Conservation (phyloP, 225 moss, liverwort and hornwort species). For the Lunularia cruciata region DNA sequence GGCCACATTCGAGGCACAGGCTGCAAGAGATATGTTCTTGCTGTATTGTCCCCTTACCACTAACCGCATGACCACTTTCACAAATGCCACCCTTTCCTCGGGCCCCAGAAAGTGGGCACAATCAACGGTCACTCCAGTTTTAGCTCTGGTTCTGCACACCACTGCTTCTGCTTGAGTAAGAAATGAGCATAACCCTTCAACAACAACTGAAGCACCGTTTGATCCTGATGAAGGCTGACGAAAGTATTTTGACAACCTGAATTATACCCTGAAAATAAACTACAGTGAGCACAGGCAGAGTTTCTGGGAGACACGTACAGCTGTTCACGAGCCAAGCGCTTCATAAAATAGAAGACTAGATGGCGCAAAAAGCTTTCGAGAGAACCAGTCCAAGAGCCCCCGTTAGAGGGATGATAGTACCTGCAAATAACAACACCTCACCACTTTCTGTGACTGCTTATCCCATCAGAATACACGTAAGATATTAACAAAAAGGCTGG, state of each 20-base stretch:
- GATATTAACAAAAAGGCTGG: background rate
- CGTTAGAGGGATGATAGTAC: conserved; percentile 89
- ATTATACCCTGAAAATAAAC: background rate
- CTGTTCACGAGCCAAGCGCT: conserved; percentile 70
- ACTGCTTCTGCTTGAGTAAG: conserved; percentile 41
- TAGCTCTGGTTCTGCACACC: conserved; percentile 48
- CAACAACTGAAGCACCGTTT: background rate
- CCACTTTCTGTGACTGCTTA: too few relatives aligned
- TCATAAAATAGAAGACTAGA: conserved; percentile 63
- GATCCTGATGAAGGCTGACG: background rate
- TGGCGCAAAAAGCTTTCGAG: conserved; percentile 65
- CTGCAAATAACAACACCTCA: conserved; percentile 31
- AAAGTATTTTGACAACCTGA: too few relatives aligned
- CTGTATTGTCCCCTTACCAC: conserved; percentile 84
- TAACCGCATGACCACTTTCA: conserved; percentile 60
- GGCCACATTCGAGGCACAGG: conserved; percentile 60
- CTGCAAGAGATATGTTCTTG: conserved; percentile 72
- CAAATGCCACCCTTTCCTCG: conserved; percentile 67
- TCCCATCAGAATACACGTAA: background rate
- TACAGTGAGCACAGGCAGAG: background rate
- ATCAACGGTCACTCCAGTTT: conserved; percentile 26
- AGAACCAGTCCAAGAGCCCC: conserved; percentile 75
- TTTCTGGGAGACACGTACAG: conserved; percentile 46
- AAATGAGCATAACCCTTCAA: background rate
- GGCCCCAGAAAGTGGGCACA: conserved; percentile 46